Evolutionary conservation across 2,329 filamentous ascomycete species (phyloP).

Genomic region (Fusarium paranaense): DNA sequence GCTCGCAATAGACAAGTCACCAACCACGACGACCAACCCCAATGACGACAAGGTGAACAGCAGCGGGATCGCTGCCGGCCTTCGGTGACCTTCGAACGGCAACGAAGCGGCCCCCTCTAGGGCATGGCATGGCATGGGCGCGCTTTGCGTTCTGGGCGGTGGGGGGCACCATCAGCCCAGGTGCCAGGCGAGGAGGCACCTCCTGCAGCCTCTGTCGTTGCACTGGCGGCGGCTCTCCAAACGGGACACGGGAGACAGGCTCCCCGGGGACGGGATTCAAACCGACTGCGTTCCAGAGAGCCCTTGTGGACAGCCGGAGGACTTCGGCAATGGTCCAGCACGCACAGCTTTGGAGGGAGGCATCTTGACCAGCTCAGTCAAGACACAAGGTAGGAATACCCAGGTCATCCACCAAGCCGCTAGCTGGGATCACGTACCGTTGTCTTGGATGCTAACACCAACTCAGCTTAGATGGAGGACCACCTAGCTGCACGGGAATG

Average conservation of each 20-base stretch:
- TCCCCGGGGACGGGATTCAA: constrained; percentile 27
- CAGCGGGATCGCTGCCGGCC: constrained; percentile 13
- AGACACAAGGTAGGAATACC: constrained; percentile 26
- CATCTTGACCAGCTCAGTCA: constrained; percentile 17
- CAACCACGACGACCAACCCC: neutral
- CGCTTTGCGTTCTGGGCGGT: constrained; percentile 19
- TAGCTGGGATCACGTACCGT: constrained; percentile 27
- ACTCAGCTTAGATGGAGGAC: constrained; percentile 27
- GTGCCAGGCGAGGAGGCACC: constrained; percentile 25
- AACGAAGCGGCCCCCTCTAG: constrained; percentile 2
- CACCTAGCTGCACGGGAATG: constrained; percentile 30
- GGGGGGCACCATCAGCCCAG: constrained; percentile 30
- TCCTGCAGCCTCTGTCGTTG: constrained; percentile 31
- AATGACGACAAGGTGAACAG: constrained; percentile 21
- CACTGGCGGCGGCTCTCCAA: constrained; percentile 21
- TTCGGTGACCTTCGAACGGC: constrained; percentile 29
- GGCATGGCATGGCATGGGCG: constrained; percentile 30
- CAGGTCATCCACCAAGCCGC: constrained; percentile 7
- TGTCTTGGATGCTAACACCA: constrained; percentile 31
- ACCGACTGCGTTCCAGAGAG: constrained; percentile 33
- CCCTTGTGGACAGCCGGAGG: constrained; percentile 24
- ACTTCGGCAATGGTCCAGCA: constrained; percentile 23
- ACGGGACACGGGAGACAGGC: constrained; percentile 14
- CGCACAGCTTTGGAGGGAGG: constrained; percentile 5
- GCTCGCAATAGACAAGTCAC: neutral